Conservation (phyloP, 139 green algal genomes). For the Chlorokybus atmophyticus region DNA sequence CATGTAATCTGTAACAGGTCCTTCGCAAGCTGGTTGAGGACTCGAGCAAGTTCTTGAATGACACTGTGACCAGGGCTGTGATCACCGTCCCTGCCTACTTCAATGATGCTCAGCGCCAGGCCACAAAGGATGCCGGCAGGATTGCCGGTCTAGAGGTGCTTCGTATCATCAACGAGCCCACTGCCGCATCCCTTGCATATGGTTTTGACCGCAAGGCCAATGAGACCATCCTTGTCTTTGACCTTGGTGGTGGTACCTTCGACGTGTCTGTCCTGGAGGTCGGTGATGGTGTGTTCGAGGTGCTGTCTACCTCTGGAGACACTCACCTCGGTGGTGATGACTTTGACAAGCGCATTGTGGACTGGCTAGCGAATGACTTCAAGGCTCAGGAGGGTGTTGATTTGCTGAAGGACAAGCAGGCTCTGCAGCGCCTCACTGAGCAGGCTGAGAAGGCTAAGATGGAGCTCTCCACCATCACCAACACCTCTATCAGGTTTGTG, state of each 20-base stretch:
- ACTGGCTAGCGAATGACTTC: constrained; percentile 91
- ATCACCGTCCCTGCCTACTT: constrained; percentile 99
- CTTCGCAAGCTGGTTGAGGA: constrained; percentile 70
- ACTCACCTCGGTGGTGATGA: constrained; percentile 97
- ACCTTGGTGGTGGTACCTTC: constrained; percentile 97
- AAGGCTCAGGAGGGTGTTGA: constrained; percentile 83
- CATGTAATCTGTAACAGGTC: constrained; percentile 25
- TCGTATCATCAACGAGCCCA: constrained; percentile 99
- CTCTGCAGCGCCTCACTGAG: constrained; percentile 71
- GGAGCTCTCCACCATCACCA: constrained; percentile 68
- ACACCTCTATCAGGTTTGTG: constrained; percentile 72
- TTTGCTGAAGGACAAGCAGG: constrained; percentile 86
- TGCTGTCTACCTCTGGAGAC: constrained; percentile 92
- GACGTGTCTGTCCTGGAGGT: constrained; percentile 86
- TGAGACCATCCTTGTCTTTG: constrained; percentile 98
- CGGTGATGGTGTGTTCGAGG: constrained; percentile 98
- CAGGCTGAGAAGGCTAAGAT: constrained; percentile 99
- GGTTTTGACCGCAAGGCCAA: constrained; percentile 95
- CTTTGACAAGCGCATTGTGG: constrained; percentile 98
- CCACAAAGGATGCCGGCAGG: constrained; percentile 76
- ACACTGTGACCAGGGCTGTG: constrained; percentile 82
- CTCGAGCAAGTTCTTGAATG: constrained; percentile 62
- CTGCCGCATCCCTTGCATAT: constrained; percentile 92
- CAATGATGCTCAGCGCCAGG: constrained; percentile 94
- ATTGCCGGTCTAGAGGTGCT: constrained; percentile 96